These are phyloP conservation scores for Aschersonia sp. DNA, from an alignment of 2,329 filamentous ascomycete species.

Conservation along the genomic window DNA sequence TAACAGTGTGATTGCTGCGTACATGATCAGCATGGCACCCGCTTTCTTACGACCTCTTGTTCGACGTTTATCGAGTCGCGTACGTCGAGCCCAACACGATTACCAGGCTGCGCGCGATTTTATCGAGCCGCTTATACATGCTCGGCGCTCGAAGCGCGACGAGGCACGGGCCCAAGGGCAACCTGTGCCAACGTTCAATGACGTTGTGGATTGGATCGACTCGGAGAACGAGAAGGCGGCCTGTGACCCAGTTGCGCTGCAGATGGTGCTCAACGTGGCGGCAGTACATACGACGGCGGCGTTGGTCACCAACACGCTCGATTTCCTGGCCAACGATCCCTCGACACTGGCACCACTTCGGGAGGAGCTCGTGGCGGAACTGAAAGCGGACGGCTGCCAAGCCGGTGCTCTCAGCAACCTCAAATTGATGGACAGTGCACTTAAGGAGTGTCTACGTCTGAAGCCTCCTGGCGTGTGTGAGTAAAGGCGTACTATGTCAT, in stretches of 20 bases:
- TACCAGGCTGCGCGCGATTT: slow-evolving; percentile 4
- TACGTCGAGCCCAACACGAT: slow-evolving; percentile 3
- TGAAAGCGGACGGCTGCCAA: slow-evolving; percentile 3
- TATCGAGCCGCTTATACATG: slow-evolving; percentile 4
- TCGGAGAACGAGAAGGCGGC: slow-evolving; percentile 4
- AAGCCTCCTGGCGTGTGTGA: slow-evolving; percentile 5
- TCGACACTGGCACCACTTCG: slow-evolving; percentile 2
- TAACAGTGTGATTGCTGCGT: slow-evolving; percentile 5
- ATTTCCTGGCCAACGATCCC: slow-evolving; percentile 3
- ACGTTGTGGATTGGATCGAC: slow-evolving; percentile 6
- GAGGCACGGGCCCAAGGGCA: background rate
- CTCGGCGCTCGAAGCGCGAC: slow-evolving; percentile 3
- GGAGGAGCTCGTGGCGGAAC: slow-evolving; percentile 2
- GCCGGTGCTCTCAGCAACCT: slow-evolving; percentile 4
- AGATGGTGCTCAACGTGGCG: slow-evolving; percentile 6
- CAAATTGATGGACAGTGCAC: slow-evolving; percentile 4
- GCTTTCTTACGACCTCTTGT: slow-evolving; percentile 3
- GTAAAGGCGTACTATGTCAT: background rate
- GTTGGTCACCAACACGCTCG: slow-evolving; percentile 4
- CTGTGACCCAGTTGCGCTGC: slow-evolving; percentile 5
- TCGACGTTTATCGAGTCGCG: slow-evolving; percentile 3
- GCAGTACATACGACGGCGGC: slow-evolving; percentile 5
- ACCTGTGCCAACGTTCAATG: slow-evolving; percentile 1
- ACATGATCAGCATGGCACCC: slow-evolving; percentile 5
- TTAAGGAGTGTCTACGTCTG: slow-evolving; percentile 5